Conservation (phyloP, 208 protist species). For the Leishmania martiniquensis region DNA sequence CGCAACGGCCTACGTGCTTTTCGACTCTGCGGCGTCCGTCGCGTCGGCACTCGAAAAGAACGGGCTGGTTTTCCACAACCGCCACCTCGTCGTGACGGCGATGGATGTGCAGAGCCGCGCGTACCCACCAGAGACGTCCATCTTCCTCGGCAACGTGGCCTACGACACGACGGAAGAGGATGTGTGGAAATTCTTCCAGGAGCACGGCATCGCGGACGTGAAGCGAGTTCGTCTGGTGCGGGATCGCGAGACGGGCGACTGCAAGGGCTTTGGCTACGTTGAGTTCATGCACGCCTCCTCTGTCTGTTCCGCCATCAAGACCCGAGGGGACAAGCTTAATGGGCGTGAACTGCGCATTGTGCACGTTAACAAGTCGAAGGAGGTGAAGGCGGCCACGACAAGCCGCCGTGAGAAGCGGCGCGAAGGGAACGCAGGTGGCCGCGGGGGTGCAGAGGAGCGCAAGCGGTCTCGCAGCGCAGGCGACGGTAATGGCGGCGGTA, state of each 20-base stretch:
- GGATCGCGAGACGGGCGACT: constrained; percentile 75
- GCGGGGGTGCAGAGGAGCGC: constrained; percentile 8
- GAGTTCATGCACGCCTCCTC: constrained; percentile 69
- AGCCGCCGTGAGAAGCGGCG: constrained; percentile 77
- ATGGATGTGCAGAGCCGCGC: constrained; percentile 63
- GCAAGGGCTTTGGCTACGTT: constrained; percentile 93
- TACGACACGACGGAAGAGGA: constrained; percentile 85
- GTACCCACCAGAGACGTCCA: constrained; percentile 85
- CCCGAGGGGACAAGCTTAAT: constrained; percentile 64
- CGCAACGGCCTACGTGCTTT: constrained; percentile 89
- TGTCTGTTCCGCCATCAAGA: constrained; percentile 67
- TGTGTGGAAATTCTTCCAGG: constrained; percentile 86
- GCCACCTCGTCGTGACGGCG: constrained; percentile 84
- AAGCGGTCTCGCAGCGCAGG: constrained; percentile 19
- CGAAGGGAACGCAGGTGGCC: constrained; percentile 3
- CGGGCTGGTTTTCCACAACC: constrained; percentile 73
- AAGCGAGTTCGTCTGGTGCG: constrained; percentile 86
- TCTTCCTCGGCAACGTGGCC: constrained; percentile 90
- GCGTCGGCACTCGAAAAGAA: constrained; percentile 55
- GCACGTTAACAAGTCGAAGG: constrained; percentile 88
- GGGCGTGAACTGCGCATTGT: constrained; percentile 84
- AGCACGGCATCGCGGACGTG: constrained; percentile 80
- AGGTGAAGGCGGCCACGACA: constrained; percentile 45
- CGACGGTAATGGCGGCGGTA: not conserved
- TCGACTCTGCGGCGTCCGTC: constrained; percentile 38